phyloP scores from a whole-genome alignment of 1,139 yeast genomes.

The Yamadazyma kanchanaburiensis region DNA sequence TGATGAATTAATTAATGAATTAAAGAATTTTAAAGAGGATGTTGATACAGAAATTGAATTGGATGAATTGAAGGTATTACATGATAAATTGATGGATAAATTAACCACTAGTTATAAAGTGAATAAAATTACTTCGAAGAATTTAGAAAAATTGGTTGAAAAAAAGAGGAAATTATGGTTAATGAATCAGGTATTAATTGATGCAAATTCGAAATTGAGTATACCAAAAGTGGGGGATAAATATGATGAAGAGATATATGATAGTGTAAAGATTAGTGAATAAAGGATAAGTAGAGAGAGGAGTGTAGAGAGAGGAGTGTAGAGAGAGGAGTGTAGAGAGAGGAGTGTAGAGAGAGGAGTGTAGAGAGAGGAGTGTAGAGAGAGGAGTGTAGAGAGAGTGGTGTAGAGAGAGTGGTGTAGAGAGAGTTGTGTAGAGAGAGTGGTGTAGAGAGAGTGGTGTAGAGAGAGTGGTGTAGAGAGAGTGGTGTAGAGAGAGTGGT shows the following conservation, averaged over 20 bases:
- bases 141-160: constrained; percentile 26
- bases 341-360: too few species aligned
- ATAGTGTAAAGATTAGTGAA: constrained; percentile 6
- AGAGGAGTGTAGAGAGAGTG: too few species aligned
- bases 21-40: not conserved
- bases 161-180: constrained; percentile 49
- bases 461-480: too few species aligned
- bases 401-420: too few species aligned
- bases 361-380: too few species aligned
- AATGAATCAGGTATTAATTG: constrained; percentile 56
- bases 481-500: too few species aligned
- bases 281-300: not conserved
- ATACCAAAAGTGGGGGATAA: constrained; percentile 19
- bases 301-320: too few species aligned
- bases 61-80: constrained; percentile 17
- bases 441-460: too few species aligned
- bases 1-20: not conserved
- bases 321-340: too few species aligned
- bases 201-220: constrained; percentile 42
- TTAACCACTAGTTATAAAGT: constrained; percentile 48
- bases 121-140: constrained; percentile 40
- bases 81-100: constrained; percentile 17
- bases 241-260: constrained; percentile 25
- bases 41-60: constrained; percentile 10
- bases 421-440: too few species aligned